Evolutionary conservation across 2,329 filamentous ascomycete genomes (phyloP).

Genomic region (Ophiostoma pallidulum): DNA sequence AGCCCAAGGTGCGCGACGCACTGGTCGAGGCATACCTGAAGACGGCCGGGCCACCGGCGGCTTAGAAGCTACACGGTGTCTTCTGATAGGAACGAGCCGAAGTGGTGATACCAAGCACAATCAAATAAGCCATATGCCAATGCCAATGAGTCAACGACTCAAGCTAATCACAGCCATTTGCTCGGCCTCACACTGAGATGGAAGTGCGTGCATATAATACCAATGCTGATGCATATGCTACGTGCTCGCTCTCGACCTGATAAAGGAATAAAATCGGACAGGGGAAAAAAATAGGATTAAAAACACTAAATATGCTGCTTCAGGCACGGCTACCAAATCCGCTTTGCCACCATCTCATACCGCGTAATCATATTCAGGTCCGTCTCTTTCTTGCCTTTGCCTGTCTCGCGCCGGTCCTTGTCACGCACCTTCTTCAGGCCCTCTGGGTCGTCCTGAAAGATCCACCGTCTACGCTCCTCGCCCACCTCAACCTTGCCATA

Average conservation of each 20-base stretch:
- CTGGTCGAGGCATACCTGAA: constrained; percentile 59
- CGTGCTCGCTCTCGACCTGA: too few species aligned
- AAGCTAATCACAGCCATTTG: too few species aligned
- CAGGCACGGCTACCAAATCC: constrained; percentile 66
- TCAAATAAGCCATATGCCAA: too few species aligned
- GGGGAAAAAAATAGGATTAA: too few species aligned
- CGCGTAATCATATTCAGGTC: constrained; percentile 60
- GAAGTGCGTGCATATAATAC: too few species aligned
- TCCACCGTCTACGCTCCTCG: constrained; percentile 75
- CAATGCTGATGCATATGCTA: too few species aligned
- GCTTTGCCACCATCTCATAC: constrained; percentile 93
- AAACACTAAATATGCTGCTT: background rate
- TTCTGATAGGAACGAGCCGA: too few species aligned
- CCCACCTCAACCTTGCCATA: constrained; percentile 82
- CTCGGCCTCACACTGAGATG: too few species aligned
- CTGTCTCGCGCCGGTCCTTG: constrained; percentile 54
- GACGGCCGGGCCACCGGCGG: constrained; percentile 49
- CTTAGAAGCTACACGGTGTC: too few species aligned
- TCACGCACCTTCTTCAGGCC: constrained; percentile 52
- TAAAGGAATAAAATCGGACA: too few species aligned
- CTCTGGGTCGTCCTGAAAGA: constrained; percentile 77
- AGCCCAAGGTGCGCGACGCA: constrained; percentile 49
- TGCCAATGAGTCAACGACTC: too few species aligned
- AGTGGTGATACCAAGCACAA: too few species aligned
- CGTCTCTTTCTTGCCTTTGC: constrained; percentile 43